Conservation (phyloP, 2,329 filamentous ascomycete genomes). For the Cladorrhinum sp. region DNA sequence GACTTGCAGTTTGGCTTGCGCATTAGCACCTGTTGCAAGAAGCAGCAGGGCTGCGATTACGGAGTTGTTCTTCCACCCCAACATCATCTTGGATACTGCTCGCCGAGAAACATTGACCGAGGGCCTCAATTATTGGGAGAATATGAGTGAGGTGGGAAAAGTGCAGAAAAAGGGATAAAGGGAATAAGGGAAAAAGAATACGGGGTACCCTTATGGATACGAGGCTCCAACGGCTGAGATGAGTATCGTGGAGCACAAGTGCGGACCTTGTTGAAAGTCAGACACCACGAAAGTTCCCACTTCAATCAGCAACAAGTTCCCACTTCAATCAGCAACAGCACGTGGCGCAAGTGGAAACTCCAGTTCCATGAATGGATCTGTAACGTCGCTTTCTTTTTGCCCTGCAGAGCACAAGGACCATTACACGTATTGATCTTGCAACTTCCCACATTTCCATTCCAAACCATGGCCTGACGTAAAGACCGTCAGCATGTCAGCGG, state of each 20-base stretch:
- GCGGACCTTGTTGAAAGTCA: too few relatives aligned
- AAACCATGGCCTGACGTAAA: not conserved
- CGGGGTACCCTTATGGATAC: not conserved
- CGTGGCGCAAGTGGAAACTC: not conserved
- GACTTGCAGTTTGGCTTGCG: constrained; percentile 20
- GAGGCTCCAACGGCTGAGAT: not conserved
- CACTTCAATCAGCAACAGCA: not conserved
- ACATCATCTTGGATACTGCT: not conserved
- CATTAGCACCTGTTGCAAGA: not conserved
- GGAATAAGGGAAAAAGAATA: not conserved
- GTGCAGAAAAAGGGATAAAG: not conserved
- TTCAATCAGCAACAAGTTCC: too few relatives aligned
- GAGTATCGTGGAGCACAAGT: too few relatives aligned
- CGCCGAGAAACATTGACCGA: not conserved
- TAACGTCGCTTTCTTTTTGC: not conserved
- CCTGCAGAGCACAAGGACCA: not conserved
- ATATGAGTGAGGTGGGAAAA: not conserved
- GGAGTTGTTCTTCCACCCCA: constrained; percentile 18
- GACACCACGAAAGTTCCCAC: too few relatives aligned
- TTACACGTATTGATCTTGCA: not conserved
- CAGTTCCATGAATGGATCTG: not conserved
- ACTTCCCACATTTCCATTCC: not conserved
- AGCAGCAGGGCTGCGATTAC: constrained; percentile 17
- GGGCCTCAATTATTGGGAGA: not conserved
- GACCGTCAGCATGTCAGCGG: not conserved